Evolutionary conservation across 1,139 yeast genomes (phyloP), one percentile per base, ranked within the genome.

Genomic region (Lodderomyces beijingensis): DNA sequence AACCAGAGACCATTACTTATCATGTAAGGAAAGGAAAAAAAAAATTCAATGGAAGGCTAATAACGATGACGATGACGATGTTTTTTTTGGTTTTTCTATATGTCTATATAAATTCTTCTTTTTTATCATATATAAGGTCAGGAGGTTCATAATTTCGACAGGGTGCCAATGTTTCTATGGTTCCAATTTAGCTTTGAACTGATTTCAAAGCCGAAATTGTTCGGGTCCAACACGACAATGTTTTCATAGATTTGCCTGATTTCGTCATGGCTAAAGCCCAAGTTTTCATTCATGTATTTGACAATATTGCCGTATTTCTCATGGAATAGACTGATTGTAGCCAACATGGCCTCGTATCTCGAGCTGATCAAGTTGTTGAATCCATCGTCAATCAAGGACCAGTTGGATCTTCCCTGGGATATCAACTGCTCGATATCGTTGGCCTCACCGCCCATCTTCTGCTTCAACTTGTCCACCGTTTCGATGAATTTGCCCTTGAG

Each of bases 1-100:
- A 74, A 69, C 35, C 72, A 75, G 25, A 62, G 91, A 40, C 89
- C 91, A 0, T 59, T 82, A 36, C 91, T 91, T 3, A 78, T 82
- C 33, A 81, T 81, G 88, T 80, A 52, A 58, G 6, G 21, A 16
- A 24, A 30, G 6, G 6, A 16, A 18, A 23, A 18, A n/a, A 13
- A 10, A n/a, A 11, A 14, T 6, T 13, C 17, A n/a, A n/a, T n/a
- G n/a, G n/a, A n/a, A n/a, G n/a, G n/a, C n/a, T n/a, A n/a, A n/a
- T n/a, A n/a, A n/a, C n/a, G n/a, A n/a, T n/a, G n/a, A n/a, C n/a
- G n/a, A n/a, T n/a, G n/a, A n/a, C n/a, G n/a, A n/a, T n/a, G n/a
- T n/a, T n/a, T n/a, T n/a, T n/a, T n/a, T n/a, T n/a, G n/a, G n/a
- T n/a, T n/a, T n/a, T n/a, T n/a, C n/a, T n/a, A n/a, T n/a, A n/a